Percentiles rank a stretch among this genome's conserved stretches.
Evolutionary conservation across 1,284 basidiomycete genomes (phyloP).

Genomic region (Trichosporon ovoides): DNA sequence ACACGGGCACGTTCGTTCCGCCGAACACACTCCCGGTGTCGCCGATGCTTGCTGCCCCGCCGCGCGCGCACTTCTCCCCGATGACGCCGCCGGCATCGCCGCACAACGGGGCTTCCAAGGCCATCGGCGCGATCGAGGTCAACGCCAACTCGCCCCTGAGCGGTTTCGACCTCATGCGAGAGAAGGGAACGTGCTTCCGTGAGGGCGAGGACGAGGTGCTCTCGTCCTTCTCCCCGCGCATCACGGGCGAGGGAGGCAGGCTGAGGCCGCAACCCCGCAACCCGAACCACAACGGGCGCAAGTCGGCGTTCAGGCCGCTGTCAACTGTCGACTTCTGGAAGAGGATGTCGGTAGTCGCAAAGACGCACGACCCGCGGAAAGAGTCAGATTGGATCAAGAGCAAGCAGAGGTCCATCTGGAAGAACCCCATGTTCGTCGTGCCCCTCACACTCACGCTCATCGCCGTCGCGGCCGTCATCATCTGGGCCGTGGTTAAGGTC

Average conservation of each 20-base stretch:
- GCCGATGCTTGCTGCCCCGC: slow-evolving; percentile 35
- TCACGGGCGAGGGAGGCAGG: not conserved
- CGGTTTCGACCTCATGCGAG: slow-evolving; percentile 35
- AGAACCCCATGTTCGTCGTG: slow-evolving; percentile 18
- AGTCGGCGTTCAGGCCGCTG: slow-evolving; percentile 18
- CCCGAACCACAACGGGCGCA: slow-evolving; percentile 16
- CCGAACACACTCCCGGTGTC: slow-evolving; percentile 9
- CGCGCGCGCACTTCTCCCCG: slow-evolving; percentile 20
- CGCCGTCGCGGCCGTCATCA: slow-evolving; percentile 13
- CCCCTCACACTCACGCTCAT: slow-evolving; percentile 12
- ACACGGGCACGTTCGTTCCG: slow-evolving; percentile 1
- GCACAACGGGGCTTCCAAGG: not conserved
- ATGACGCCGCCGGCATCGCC: slow-evolving; percentile 17
- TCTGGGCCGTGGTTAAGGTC: slow-evolving; percentile 10
- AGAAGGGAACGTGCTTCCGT: slow-evolving; percentile 42
- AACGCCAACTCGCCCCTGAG: slow-evolving; percentile 24
- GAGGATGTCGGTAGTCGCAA: slow-evolving; percentile 22
- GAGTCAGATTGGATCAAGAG: slow-evolving; percentile 13
- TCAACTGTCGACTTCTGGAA: slow-evolving; percentile 42
- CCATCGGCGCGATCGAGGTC: slow-evolving; percentile 1
- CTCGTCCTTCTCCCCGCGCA: slow-evolving; percentile 29
- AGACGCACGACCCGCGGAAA: not conserved
- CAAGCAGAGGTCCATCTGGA: slow-evolving; percentile 12
- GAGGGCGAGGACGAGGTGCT: slow-evolving; percentile 41
- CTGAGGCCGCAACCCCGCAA: slow-evolving; percentile 16